A percentile compares a stretch with the other conserved stretches of the same genome.
These are phyloP conservation scores for Peniophora sp. DNA, from an alignment of 1,284 basidiomycete genomes.

Conservation along the genomic window DNA sequence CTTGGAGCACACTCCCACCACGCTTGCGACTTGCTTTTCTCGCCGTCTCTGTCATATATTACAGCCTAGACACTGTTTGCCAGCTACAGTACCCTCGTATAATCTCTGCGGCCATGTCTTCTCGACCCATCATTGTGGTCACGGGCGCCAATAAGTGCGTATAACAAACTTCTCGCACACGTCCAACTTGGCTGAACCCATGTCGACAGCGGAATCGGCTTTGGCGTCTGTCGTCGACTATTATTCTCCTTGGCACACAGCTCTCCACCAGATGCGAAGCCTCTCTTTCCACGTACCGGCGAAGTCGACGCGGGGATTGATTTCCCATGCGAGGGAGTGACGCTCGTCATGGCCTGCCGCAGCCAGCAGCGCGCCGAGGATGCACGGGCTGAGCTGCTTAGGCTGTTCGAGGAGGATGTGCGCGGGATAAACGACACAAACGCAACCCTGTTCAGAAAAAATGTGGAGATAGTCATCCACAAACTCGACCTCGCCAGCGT, in stretches of 20 bases:
- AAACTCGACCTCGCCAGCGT: slow-evolving; percentile 60
- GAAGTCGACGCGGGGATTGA: slow-evolving; percentile 5
- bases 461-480: slow-evolving; percentile 56
- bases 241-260: slow-evolving; percentile 61
- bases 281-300: slow-evolving; percentile 24
- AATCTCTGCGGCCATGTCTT: slow-evolving; percentile 12
- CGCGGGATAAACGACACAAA: slow-evolving; percentile 32
- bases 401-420: slow-evolving; percentile 48
- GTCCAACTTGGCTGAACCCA: slow-evolving; percentile 2
- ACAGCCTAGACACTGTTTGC: too few relatives aligned
- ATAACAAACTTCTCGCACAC: background rate
- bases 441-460: slow-evolving; percentile 51
- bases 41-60: too few relatives aligned
- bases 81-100: background rate
- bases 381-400: slow-evolving; percentile 49
- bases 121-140: slow-evolving; percentile 48
- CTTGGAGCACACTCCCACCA: too few relatives aligned
- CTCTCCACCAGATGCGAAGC: slow-evolving; percentile 39
- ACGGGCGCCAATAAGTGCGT: slow-evolving; percentile 65
- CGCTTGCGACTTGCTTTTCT: too few relatives aligned
- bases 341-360: slow-evolving; percentile 80
- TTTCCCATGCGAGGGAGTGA: slow-evolving; percentile 45
- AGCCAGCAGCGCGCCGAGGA: slow-evolving; percentile 54
- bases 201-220: slow-evolving; percentile 70
- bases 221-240: slow-evolving; percentile 79